Evolutionary conservation across 352 stramenopile genomes (phyloP), one percentile per base, ranked within the genome.

Genomic region (Globisporangium apiculatum): DNA sequence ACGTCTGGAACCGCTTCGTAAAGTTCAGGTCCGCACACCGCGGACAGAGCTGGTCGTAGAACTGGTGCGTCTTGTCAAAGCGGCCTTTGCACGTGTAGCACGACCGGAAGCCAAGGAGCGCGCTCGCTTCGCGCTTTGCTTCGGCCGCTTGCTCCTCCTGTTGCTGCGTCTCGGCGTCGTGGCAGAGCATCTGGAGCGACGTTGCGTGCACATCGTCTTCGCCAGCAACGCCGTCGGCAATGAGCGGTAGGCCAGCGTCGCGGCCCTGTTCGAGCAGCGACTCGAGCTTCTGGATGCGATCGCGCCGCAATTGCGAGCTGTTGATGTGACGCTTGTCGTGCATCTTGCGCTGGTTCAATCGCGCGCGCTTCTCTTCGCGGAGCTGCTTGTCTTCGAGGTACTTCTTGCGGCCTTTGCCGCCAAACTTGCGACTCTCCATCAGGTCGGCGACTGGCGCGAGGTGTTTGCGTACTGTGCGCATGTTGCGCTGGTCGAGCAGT

Each of bases 31-130:
- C 73, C 0, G 96, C 92, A 62, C 96, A 99, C 4, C 79, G 68
- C 35, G 94, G 94, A 59, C 96, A 99, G 7, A 99, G 68, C 72
- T 98, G 93, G 67, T 98, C 95, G 66, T 95, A 96, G 67, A 98
- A 99, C 69, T 98, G 97, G 59, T 97, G 81, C 61, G 98, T 96
- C 56, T 97, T 86, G 49, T 96, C 85, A 58, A 97, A 99, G 42
- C 94, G 87, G 10, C 77, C 72, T 68, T 98, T 98, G 74, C 96
- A 99, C 46, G 88, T 87, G 75, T 99, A 99, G 74, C 96, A 99
- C 36, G 96, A 98, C 6, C 95, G 87, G 64, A 93, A 93, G 42
- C 78, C 75, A 0, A 90, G 71, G 55, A 93, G 61, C 14, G 65
- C 73, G 48, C 76, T 89, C 3, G 76, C 78, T 50, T 89, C 74